Evolutionary conservation across 2,329 filamentous ascomycete species (phyloP).

Genomic region (Kalaharituber pfeilii): DNA sequence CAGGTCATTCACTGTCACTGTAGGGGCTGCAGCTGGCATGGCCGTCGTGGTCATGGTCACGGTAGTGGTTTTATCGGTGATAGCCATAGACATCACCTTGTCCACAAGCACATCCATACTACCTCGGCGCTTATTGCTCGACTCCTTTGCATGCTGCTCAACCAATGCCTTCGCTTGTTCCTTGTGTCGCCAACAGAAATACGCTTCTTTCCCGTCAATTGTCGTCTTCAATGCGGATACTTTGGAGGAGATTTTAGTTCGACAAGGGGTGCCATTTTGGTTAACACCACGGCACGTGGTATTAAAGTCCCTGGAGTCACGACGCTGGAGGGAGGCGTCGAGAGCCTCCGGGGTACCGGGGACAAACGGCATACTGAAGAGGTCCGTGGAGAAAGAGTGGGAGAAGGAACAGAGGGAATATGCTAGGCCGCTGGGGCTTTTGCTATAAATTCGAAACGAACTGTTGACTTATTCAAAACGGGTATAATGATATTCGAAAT

Average conservation of each 20-base stretch:
- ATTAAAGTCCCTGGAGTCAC: constrained; percentile 67
- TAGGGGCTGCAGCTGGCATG: too few relatives aligned
- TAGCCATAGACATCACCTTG: constrained; percentile 36
- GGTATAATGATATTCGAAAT: too few relatives aligned
- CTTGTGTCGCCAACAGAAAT: constrained; percentile 51
- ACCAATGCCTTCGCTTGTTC: constrained; percentile 51
- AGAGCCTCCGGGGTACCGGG: constrained; percentile 53
- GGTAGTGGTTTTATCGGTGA: neutral
- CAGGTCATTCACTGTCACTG: too few relatives aligned
- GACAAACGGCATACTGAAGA: constrained; percentile 42
- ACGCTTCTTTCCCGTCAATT: constrained; percentile 22
- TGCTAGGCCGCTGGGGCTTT: neutral
- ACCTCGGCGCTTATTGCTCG: constrained; percentile 37
- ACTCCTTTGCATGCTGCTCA: constrained; percentile 38
- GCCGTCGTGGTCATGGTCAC: neutral
- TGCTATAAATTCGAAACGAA: too few relatives aligned
- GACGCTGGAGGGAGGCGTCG: constrained; percentile 49
- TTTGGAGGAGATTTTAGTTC: constrained; percentile 46
- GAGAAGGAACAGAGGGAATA: neutral
- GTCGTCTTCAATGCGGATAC: constrained; percentile 23
- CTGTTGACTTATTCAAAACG: too few relatives aligned
- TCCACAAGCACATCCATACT: constrained; percentile 81
- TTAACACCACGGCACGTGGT: constrained; percentile 84
- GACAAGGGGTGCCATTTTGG: constrained; percentile 58
- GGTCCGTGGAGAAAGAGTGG: neutral